Base-by-base conservation (phyloP, 768 basidiomycete genomes). In the Boletus huronensis region DNA sequence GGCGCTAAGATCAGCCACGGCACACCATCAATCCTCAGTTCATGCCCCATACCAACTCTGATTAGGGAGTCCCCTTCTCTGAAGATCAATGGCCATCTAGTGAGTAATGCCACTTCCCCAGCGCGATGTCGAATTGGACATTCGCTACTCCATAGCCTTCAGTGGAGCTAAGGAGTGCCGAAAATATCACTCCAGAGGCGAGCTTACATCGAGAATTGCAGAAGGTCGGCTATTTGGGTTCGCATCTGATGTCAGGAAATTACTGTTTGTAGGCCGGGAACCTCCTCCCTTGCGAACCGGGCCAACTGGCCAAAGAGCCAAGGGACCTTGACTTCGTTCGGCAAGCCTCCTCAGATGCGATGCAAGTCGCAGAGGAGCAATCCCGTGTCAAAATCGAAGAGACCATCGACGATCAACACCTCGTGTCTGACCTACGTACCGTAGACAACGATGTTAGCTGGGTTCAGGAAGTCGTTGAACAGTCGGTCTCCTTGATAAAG, bases 261-360 rank as follows among this genome's bases (percentile, higher is more conserved):
- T 17, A 31, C 43, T 35, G n/a, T 50, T 55, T 26, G 25, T 19
- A 67, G 64, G 23, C 14, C 39, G 23, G 23, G 17, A 29, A 28
- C 48, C 44, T 36, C 26, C 35, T 40, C 25, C 25, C 28, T 21
- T 32, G 38, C 40, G 34, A 48, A 46, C 34, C 40, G 16, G 51
- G 19, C 46, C 34, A 46, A 39, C 47, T 62, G 10, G 59, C 51
- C 41, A 68, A 70, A 59, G 72, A 72, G 7, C 68, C 72, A 11
- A 71, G 69, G 70, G 69, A 61, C 31, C 48, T 59, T 31, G 59
- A 59, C 36, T 64, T 68, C 32, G 44, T 57, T 23, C 57, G 50
- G 35, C 41, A 43, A 23, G 38, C 19, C n/a, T 2, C 14, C 16
- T 52, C 53, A 25, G 32, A 48, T 17, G 31, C 25, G 36, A 52